Conservation (phyloP, 1,284 basidiomycete species). For the Puccinia polysora region DNA sequence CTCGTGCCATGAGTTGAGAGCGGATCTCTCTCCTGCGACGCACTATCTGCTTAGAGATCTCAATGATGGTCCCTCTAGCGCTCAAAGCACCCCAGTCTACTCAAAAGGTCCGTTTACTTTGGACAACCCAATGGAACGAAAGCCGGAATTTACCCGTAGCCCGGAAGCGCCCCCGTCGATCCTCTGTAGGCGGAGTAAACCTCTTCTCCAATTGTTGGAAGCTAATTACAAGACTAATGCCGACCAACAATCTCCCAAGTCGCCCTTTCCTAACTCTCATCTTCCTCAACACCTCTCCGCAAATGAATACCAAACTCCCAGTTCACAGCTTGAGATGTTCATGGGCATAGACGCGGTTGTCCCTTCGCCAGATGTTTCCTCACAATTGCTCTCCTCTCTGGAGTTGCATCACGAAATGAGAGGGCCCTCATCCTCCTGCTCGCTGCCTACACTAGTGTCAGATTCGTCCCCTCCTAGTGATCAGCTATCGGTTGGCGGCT, state of each 20-base stretch:
- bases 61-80: not conserved
- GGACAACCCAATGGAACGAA: not conserved
- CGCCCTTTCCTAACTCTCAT: not conserved
- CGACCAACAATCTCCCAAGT: not conserved
- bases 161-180: not conserved
- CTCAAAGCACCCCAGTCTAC: not conserved
- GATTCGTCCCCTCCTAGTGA: not conserved
- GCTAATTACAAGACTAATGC: not conserved
- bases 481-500: not conserved
- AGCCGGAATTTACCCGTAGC: not conserved
- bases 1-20: not conserved
- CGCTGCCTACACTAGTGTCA: conserved; percentile 5
- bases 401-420: conserved; percentile 8
- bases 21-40: not conserved
- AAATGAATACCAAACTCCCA: not conserved
- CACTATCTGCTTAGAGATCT: not conserved
- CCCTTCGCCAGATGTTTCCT: conserved; percentile 6
- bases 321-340: conserved; percentile 3
- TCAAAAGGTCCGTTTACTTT: not conserved
- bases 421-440: not conserved
- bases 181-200: conserved; percentile 6
- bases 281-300: not conserved
- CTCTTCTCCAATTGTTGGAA: conserved; percentile 20
- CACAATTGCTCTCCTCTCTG: conserved; percentile 8
- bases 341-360: conserved; percentile 9